phyloP scores from a whole-genome alignment of 129 eudicot species.

The Chrysanthemum lavandulifolium region DNA sequence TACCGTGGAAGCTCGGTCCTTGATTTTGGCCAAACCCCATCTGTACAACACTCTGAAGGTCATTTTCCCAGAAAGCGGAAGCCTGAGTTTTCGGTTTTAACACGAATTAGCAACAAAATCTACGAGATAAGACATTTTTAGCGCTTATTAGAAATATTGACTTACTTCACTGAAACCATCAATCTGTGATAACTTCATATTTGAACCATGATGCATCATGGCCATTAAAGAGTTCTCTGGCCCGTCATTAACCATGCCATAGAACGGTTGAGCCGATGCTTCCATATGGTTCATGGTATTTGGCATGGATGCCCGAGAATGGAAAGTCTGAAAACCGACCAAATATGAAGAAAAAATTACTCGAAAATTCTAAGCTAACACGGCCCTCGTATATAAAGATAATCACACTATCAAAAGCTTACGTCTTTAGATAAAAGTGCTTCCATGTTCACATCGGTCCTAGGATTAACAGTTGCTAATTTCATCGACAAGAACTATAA shows the following conservation, averaged over 20 bases:
- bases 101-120: slow-evolving; percentile 8
- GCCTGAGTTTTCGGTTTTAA: slow-evolving; percentile 36
- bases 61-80: slow-evolving; percentile 64
- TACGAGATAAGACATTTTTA: background rate
- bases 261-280: slow-evolving; percentile 44
- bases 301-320: slow-evolving; percentile 44
- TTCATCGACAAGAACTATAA: slow-evolving; percentile 92
- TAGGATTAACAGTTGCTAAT: slow-evolving; percentile 73
- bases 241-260: slow-evolving; percentile 45
- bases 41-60: slow-evolving; percentile 79
- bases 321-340: slow-evolving; percentile 44
- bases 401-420: slow-evolving; percentile 31
- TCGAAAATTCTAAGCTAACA: background rate
- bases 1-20: slow-evolving; percentile 57
- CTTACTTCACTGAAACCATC: slow-evolving; percentile 47
- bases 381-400: slow-evolving; percentile 2
- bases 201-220: slow-evolving; percentile 34
- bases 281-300: slow-evolving; percentile 46
- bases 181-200: slow-evolving; percentile 39
- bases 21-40: slow-evolving; percentile 75
- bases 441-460: slow-evolving; percentile 69
- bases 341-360: background rate
- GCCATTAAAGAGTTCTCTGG: slow-evolving; percentile 41
- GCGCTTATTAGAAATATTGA: background rate
- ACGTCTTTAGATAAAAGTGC: slow-evolving; percentile 78